These are phyloP conservation scores for Platanthera zijinensis DNA, from an alignment of 106 monocot genomes.

Conservation along the genomic window DNA sequence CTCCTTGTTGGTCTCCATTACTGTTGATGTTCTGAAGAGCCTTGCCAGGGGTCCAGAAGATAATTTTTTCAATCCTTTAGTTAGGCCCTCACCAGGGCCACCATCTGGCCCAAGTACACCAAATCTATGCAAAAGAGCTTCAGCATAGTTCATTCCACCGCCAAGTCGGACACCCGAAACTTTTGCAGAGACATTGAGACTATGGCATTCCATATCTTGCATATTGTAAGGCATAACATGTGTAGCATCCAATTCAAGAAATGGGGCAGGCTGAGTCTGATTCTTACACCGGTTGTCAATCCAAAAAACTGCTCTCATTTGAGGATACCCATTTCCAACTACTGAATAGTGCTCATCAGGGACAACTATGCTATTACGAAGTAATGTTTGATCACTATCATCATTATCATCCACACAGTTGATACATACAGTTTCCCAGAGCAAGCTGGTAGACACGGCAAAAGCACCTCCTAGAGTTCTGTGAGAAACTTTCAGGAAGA, in stretches of 20 bases:
- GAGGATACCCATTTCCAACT: conserved; percentile 27
- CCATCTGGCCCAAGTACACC: conserved; percentile 88
- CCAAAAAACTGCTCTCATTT: conserved; percentile 96
- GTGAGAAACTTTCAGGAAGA: conserved; percentile 82
- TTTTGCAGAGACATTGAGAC: conserved; percentile 58
- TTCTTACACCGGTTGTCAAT: conserved; percentile 35
- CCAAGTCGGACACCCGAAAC: conserved; percentile 82
- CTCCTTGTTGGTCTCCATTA: conserved; percentile 21
- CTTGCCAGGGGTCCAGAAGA: conserved; percentile 87
- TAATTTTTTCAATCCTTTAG: conserved; percentile 71
- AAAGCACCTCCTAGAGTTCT: conserved; percentile 88
- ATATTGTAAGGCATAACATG: conserved; percentile 85
- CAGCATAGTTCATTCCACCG: conserved; percentile 93
- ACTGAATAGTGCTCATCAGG: conserved; percentile 14
- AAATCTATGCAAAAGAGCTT: conserved; percentile 87
- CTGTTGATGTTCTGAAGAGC: conserved; percentile 66
- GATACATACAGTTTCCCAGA: conserved; percentile 58
- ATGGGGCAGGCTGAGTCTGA: conserved; percentile 28
- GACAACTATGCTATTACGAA: conserved; percentile 18
- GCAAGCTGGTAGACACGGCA: conserved; percentile 72
- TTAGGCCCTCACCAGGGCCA: conserved; percentile 75
- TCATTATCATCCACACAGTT: conserved; percentile 74
- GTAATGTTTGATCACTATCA: conserved; percentile 11
- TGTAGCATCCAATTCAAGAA: conserved; percentile 53
- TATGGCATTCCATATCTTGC: conserved; percentile 78